phyloP scores from a whole-genome alignment of 495 filamentous ascomycete species.

The Delitschia confertaspora region DNA sequence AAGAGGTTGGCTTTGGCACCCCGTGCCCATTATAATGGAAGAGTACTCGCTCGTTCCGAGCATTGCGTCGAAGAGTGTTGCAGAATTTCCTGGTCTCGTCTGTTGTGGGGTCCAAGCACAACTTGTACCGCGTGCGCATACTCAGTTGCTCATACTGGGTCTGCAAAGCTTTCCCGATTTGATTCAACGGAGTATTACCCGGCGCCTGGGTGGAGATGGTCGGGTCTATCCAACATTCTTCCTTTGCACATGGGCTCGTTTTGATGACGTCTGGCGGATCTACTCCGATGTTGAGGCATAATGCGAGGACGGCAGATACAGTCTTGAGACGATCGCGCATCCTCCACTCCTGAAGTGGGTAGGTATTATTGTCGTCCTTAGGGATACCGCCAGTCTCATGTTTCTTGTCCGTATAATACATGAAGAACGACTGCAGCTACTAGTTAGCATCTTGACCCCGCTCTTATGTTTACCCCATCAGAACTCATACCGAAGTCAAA shows the following conservation, averaged over 20 bases:
- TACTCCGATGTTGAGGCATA: conserved; percentile 95
- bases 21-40: conserved; percentile 99
- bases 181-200: conserved; percentile 77
- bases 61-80: conserved; percentile 75
- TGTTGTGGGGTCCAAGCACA: conserved; percentile 89
- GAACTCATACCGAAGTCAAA: conserved; percentile 48
- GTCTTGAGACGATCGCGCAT: conserved; percentile 96
- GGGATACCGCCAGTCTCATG: conserved; percentile 95
- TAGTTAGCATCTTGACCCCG: conserved; percentile 1
- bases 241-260: conserved; percentile 81
- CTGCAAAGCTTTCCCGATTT: conserved; percentile 91
- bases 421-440: conserved; percentile 70
- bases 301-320: conserved; percentile 82
- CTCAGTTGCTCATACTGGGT: conserved; percentile 92
- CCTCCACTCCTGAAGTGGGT: conserved; percentile 81
- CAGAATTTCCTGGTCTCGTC: conserved; percentile 97
- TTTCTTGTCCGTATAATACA: conserved; percentile 97
- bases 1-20: conserved; percentile 91
- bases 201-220: conserved; percentile 54
- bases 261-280: conserved; percentile 95
- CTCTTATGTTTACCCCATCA: neutral
- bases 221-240: conserved; percentile 96
- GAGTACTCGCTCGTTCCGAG: conserved; percentile 88
- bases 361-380: conserved; percentile 50
- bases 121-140: conserved; percentile 89